Conservation (phyloP, 2,329 filamentous ascomycete species). For the Colletotrichum magnum region DNA sequence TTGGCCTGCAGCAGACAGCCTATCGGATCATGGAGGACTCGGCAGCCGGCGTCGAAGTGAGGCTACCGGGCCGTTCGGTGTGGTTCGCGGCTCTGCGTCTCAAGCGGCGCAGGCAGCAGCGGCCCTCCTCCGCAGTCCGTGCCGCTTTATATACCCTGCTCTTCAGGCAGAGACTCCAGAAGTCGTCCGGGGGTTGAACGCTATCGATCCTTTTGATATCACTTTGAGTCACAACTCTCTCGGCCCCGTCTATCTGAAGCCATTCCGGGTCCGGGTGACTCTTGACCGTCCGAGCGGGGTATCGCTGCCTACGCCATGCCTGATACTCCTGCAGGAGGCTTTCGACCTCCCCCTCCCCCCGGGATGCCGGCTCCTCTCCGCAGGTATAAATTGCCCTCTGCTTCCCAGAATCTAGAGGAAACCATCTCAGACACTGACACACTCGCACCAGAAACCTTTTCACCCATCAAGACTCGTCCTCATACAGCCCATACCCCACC, state of each 20-base stretch:
- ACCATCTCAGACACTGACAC: no score
- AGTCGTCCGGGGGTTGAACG: not conserved
- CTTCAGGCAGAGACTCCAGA: not conserved
- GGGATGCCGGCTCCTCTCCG: not conserved
- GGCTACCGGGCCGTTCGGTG: constrained; percentile 3
- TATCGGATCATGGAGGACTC: not conserved
- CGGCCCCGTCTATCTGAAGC: not conserved
- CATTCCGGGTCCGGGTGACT: constrained; percentile 20
- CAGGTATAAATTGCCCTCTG: not conserved
- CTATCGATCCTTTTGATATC: constrained; percentile 4
- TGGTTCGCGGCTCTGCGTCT: not conserved
- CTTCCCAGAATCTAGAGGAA: not conserved
- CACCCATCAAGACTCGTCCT: not conserved
- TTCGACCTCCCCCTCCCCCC: not conserved
- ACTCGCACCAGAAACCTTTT: no score
- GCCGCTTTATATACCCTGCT: not conserved
- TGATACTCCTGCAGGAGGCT: not conserved
- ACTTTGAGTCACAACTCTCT: constrained; percentile 4
- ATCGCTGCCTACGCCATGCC: constrained; percentile 26
- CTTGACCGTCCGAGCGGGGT: constrained; percentile 31
- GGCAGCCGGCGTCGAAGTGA: not conserved
- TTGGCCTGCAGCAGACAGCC: not conserved
- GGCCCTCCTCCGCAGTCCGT: not conserved
- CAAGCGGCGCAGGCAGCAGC: constrained; percentile 28
- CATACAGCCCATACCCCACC: not conserved